These are phyloP conservation scores for Thielaviopsis musarum DNA, from an alignment of 2,329 filamentous ascomycete species.

Conservation along the genomic window DNA sequence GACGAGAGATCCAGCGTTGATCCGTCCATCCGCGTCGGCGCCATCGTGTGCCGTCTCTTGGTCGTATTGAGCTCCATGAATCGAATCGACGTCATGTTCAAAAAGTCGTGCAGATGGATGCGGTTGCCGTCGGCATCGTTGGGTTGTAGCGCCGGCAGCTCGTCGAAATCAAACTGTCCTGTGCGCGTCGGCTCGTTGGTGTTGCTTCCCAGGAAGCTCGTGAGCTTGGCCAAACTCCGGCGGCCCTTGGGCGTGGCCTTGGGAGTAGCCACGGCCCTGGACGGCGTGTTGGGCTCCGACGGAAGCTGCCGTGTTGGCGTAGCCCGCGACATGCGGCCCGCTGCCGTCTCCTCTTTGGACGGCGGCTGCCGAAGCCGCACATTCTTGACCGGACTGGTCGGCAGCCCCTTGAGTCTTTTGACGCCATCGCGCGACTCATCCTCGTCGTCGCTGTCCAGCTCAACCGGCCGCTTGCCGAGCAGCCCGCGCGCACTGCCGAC, in stretches of 20 bases:
- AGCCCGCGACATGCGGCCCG: slow-evolving; percentile 39
- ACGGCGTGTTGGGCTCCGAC: slow-evolving; percentile 24
- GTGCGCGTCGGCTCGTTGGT: slow-evolving; percentile 16
- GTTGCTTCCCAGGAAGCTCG: neutral
- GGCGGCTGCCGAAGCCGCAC: slow-evolving; percentile 53
- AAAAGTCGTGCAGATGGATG: slow-evolving; percentile 79
- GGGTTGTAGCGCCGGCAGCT: slow-evolving; percentile 17
- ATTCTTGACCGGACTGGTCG: slow-evolving; percentile 63
- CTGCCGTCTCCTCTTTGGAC: slow-evolving; percentile 46
- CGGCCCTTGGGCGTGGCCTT: slow-evolving; percentile 22
- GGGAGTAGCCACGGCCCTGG: slow-evolving; percentile 28
- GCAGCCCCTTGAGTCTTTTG: slow-evolving; percentile 54
- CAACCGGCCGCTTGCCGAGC: slow-evolving; percentile 55
- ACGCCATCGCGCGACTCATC: slow-evolving; percentile 43
- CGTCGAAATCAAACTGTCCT: slow-evolving; percentile 22
- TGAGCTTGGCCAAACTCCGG: slow-evolving; percentile 4
- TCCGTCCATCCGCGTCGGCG: slow-evolving; percentile 32
- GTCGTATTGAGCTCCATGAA: slow-evolving; percentile 99
- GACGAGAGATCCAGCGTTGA: slow-evolving; percentile 27
- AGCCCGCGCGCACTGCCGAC: slow-evolving; percentile 58
- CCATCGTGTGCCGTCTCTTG: slow-evolving; percentile 73
- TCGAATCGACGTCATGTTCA: slow-evolving; percentile 88
- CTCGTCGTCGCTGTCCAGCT: slow-evolving; percentile 48
- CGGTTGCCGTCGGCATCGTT: slow-evolving; percentile 33
- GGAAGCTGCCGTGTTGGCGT: slow-evolving; percentile 12